Conservation (phyloP, 2,329 filamentous ascomycete genomes). For the Hypoxylon sp. region DNA sequence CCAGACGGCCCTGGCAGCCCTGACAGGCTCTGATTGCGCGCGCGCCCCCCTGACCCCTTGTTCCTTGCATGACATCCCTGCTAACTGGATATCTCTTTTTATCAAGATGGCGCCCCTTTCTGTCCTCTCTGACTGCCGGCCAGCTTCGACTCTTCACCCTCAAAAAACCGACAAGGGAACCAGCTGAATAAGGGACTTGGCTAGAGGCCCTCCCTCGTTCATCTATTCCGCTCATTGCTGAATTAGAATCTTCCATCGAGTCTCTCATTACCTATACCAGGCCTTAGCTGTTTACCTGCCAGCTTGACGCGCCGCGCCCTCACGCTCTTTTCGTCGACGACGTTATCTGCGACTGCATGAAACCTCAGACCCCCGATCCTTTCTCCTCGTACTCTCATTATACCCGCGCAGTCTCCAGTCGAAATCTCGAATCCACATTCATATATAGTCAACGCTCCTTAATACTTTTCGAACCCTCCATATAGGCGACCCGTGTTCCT, state of each 20-base stretch:
- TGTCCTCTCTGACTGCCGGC: background rate
- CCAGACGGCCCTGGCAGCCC: too few species aligned
- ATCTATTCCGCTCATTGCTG: constrained; percentile 17
- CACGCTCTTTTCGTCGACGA: constrained; percentile 27
- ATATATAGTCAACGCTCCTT: background rate
- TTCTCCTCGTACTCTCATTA: constrained; percentile 8
- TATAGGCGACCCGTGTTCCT: background rate
- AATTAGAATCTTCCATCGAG: constrained; percentile 1
- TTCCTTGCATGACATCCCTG: too few species aligned
- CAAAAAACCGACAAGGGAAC: constrained; percentile 15
- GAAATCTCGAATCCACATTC: too few species aligned
- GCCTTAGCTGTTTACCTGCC: too few species aligned
- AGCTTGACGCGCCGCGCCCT: background rate
- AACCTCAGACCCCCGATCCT: constrained; percentile 29
- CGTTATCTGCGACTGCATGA: constrained; percentile 14
- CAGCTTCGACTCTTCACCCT: background rate
- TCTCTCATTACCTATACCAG: constrained; percentile 17
- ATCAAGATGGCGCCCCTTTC: constrained; percentile 8
- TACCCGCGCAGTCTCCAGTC: constrained; percentile 4
- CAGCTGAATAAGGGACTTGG: constrained; percentile 24
- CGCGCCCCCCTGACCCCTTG: constrained; percentile 2
- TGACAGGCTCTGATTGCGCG: too few species aligned
- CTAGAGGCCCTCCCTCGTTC: constrained; percentile 1
- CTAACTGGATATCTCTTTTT: constrained; percentile 19
- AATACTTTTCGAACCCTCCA: constrained; percentile 1